Conservation (phyloP, 1,284 basidiomycete genomes). For the Ustilago crameri region DNA sequence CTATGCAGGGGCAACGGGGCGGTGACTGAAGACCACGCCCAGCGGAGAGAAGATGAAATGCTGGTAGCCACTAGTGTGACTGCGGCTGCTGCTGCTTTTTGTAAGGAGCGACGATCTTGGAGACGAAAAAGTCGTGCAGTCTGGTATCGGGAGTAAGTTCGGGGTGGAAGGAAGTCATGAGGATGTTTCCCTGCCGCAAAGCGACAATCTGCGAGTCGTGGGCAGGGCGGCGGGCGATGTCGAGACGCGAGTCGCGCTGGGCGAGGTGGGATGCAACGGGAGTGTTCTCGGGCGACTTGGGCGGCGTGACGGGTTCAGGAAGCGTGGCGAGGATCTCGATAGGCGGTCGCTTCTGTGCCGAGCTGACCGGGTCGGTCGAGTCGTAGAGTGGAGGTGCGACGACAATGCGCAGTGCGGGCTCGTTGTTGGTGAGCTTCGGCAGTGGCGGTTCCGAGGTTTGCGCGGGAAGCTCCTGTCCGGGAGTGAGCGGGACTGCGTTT, state of each 20-base stretch:
- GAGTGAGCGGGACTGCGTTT: slow-evolving; percentile 24
- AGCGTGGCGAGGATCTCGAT: slow-evolving; percentile 78
- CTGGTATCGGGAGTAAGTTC: slow-evolving; percentile 88
- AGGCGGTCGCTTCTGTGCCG: slow-evolving; percentile 47
- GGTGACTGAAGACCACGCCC: no score
- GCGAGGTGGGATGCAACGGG: slow-evolving; percentile 21
- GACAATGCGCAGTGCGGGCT: slow-evolving; percentile 32
- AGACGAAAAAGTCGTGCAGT: slow-evolving; percentile 87
- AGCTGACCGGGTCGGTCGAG: slow-evolving; percentile 18
- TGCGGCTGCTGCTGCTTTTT: slow-evolving; percentile 7
- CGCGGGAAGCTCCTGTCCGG: slow-evolving; percentile 8
- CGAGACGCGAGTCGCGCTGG: slow-evolving; percentile 24
- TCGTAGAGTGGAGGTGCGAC: slow-evolving; percentile 55
- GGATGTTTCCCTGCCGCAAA: slow-evolving; percentile 82
- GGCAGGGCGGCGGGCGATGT: slow-evolving; percentile 36
- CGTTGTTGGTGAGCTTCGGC: slow-evolving; percentile 15
- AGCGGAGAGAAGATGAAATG: no score
- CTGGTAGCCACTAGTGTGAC: no score
- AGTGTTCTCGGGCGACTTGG: slow-evolving; percentile 26
- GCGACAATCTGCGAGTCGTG: slow-evolving; percentile 79
- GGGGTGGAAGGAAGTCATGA: slow-evolving; percentile 93
- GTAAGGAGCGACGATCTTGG: slow-evolving; percentile 35
- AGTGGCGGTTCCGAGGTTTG: slow-evolving; percentile 16
- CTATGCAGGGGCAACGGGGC: no score
- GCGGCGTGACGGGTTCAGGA: slow-evolving; percentile 72